Conservation (phyloP, 495 filamentous ascomycete species). For the Penicillium waksmanii region DNA sequence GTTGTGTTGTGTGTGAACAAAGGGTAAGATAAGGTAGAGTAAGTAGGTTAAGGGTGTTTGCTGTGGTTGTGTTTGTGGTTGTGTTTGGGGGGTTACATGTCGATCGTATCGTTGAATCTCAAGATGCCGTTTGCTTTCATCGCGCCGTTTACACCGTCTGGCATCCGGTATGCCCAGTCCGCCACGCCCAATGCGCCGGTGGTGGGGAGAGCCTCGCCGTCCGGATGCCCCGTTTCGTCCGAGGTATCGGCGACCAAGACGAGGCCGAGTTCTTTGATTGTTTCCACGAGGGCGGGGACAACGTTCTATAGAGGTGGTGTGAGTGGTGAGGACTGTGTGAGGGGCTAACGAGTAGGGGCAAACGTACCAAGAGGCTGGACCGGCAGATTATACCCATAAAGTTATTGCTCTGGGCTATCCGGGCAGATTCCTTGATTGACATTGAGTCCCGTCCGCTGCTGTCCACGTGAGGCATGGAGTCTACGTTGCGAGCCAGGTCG, state of each 20-base stretch:
- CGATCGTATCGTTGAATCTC: conserved; percentile 91
- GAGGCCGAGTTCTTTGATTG: conserved; percentile 91
- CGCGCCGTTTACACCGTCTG: conserved; percentile 80
- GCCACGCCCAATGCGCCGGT: conserved; percentile 45
- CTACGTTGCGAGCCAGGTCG: conserved; percentile 48
- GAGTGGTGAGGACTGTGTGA: conserved; percentile 16
- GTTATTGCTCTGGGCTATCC: conserved; percentile 93
- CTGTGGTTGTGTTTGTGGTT: neutral
- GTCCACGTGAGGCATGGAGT: conserved; percentile 47
- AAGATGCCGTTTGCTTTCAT: conserved; percentile 84
- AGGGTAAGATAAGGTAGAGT: no score
- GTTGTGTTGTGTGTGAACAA: no score
- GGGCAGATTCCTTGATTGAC: conserved; percentile 92
- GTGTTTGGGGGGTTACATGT: conserved; percentile 62
- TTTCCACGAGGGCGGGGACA: conserved; percentile 87
- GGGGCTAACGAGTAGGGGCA: neutral
- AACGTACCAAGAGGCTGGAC: conserved; percentile 78
- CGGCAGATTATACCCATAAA: conserved; percentile 96
- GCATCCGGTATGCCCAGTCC: conserved; percentile 53
- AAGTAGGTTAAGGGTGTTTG: no score
- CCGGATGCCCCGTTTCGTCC: conserved; percentile 41
- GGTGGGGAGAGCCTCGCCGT: conserved; percentile 50
- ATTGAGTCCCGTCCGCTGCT: conserved; percentile 72
- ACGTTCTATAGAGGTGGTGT: conserved; percentile 64
- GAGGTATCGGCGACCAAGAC: conserved; percentile 92